A percentile compares a stretch with the other conserved stretches of the same genome.
phyloP scores from a whole-genome alignment of 2,329 filamentous ascomycete species.

The Ilyonectria mors-panacis region DNA sequence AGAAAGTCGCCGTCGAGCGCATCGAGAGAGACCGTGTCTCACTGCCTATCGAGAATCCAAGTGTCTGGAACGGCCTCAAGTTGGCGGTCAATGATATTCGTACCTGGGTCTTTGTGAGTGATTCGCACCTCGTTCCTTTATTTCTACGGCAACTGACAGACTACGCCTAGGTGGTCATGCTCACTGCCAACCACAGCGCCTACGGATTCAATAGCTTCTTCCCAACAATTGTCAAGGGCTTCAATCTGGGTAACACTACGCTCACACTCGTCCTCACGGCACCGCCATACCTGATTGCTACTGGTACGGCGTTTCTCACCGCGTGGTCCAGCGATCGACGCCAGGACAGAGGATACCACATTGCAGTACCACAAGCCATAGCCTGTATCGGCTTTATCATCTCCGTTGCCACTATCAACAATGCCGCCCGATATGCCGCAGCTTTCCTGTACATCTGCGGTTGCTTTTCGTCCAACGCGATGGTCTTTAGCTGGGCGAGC shows the following conservation, averaged over 20 bases:
- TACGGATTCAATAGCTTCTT: constrained; percentile 48
- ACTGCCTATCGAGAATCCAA: constrained; percentile 27
- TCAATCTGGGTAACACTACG: constrained; percentile 37
- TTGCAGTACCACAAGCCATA: constrained; percentile 33
- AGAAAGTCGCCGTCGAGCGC: constrained; percentile 31
- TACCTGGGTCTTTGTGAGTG: constrained; percentile 45
- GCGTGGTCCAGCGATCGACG: constrained; percentile 40
- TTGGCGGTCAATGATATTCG: constrained; percentile 42
- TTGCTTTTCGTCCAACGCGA: constrained; percentile 49
- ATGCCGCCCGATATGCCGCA: constrained; percentile 37
- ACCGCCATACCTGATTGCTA: constrained; percentile 45
- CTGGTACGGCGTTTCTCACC: constrained; percentile 30
- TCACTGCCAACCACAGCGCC: constrained; percentile 39
- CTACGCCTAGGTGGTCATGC: constrained; percentile 32
- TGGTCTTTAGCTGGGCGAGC: constrained; percentile 55
- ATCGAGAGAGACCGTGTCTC: constrained; percentile 43
- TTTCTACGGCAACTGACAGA: background rate
- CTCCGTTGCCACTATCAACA: constrained; percentile 40
- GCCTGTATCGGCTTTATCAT: constrained; percentile 42
- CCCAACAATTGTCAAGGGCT: constrained; percentile 41
- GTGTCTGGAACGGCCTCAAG: constrained; percentile 38
- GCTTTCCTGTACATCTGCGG: constrained; percentile 41
- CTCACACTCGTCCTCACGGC: constrained; percentile 44
- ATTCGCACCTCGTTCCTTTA: background rate
- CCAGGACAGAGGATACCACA: constrained; percentile 41